A percentile compares a stretch with the other conserved stretches of the same genome.
These are phyloP conservation scores for Rhododendron molle DNA, from an alignment of 148 eudicot species.

Conservation along the genomic window DNA sequence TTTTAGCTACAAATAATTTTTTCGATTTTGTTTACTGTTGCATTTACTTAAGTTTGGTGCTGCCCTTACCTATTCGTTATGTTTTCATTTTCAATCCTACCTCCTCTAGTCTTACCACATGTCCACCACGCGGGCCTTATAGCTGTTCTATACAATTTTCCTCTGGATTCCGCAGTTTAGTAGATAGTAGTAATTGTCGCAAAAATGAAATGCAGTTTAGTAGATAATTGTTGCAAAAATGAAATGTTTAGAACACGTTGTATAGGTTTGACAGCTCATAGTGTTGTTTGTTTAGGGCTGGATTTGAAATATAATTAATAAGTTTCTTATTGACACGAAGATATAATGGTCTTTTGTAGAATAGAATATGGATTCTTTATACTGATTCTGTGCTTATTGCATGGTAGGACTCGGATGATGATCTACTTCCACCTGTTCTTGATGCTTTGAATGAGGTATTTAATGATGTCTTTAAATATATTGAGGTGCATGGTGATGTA, in stretches of 20 bases:
- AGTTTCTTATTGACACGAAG: background rate
- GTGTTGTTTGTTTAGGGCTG: background rate
- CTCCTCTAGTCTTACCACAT: background rate
- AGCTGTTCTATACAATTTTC: background rate
- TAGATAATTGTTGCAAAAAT: background rate
- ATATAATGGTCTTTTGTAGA: background rate
- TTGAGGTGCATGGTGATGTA: background rate
- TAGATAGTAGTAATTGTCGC: too few relatives aligned
- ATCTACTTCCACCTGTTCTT: constrained; percentile 84
- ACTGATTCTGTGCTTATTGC: constrained; percentile 3
- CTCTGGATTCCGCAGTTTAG: background rate
- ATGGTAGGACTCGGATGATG: constrained; percentile 77
- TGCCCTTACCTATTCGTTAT: background rate
- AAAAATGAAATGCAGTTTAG: background rate
- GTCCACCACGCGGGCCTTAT: background rate
- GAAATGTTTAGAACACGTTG: background rate
- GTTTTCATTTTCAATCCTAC: background rate
- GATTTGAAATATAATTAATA: background rate
- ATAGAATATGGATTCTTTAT: background rate
- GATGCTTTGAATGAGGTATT: constrained; percentile 98
- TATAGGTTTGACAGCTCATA: background rate
- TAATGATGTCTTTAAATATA: background rate
- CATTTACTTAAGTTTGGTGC: background rate
- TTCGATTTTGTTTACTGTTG: background rate
- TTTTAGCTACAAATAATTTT: background rate